A percentile compares a stretch with the other conserved stretches of the same genome.
These are phyloP conservation scores for Saturnispora sekii DNA, from an alignment of 805 yeast species.

Conservation along the genomic window DNA sequence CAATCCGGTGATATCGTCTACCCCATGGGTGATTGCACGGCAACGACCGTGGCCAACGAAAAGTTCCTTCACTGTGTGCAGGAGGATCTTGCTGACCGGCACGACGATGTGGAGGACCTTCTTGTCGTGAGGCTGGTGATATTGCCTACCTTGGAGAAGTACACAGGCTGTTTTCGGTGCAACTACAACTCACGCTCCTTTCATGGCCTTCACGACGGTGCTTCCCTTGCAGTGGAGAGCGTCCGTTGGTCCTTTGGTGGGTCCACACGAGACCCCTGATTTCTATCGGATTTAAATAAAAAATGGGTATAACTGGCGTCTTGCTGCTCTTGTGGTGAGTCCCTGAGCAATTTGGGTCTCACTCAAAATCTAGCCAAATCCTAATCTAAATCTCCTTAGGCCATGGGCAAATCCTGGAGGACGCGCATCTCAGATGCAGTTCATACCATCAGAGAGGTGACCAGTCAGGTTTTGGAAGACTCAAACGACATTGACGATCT, in stretches of 20 bases:
- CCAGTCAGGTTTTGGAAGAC: slow-evolving; percentile 41
- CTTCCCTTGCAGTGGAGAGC: slow-evolving; percentile 52
- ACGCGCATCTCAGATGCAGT: slow-evolving; percentile 19
- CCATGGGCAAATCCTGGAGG: slow-evolving; percentile 10
- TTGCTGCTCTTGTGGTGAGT: no score
- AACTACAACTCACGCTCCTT: slow-evolving; percentile 72
- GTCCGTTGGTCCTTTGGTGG: slow-evolving; percentile 36
- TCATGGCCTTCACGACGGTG: slow-evolving; percentile 67
- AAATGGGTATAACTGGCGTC: no score
- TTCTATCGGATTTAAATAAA: no score
- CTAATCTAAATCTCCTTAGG: no score
- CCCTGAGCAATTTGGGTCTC: no score
- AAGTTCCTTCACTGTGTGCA: slow-evolving; percentile 26
- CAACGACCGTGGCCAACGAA: slow-evolving; percentile 32
- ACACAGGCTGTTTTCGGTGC: slow-evolving; percentile 56
- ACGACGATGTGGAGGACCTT: slow-evolving; percentile 31
- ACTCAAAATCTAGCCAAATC: no score
- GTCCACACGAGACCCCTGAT: slow-evolving; percentile 5
- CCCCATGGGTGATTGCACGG: no score
- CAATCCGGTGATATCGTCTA: no score
- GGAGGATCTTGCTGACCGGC: slow-evolving; percentile 20
- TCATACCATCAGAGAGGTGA: slow-evolving; percentile 10
- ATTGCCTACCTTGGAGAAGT: slow-evolving; percentile 58
- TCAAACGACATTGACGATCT: slow-evolving; percentile 44
- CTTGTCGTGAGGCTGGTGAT: slow-evolving; percentile 49